These are phyloP conservation scores for Boletus speciosus DNA, from an alignment of 768 basidiomycete genomes.

Conservation along the genomic window DNA sequence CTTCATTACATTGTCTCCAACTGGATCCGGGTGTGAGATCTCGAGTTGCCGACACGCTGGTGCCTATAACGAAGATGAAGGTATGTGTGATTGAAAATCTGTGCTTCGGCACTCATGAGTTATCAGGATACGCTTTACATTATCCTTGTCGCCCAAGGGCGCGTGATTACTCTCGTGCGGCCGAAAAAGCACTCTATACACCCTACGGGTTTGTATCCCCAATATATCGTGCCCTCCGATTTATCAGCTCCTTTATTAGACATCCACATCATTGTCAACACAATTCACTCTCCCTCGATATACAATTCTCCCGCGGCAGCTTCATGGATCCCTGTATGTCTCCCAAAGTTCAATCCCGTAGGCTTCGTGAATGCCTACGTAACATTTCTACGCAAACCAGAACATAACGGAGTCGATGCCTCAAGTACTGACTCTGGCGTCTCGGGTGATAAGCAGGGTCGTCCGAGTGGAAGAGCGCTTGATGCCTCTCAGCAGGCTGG, in stretches of 20 bases:
- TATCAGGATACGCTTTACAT: constrained; percentile 86
- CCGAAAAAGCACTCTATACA: constrained; percentile 95
- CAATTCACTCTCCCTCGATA: constrained; percentile 78
- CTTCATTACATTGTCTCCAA: constrained; percentile 77
- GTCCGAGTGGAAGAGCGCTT: not conserved
- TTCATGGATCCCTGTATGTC: constrained; percentile 92
- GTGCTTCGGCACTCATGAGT: not conserved
- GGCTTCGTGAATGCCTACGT: constrained; percentile 93
- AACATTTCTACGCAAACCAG: constrained; percentile 54
- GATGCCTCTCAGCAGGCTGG: constrained; percentile 5
- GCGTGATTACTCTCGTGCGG: constrained; percentile 81
- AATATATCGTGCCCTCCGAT: not conserved
- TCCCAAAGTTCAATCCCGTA: constrained; percentile 88
- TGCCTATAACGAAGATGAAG: constrained; percentile 79
- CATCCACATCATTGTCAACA: constrained; percentile 90
- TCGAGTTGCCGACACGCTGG: constrained; percentile 74
- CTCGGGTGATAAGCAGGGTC: constrained; percentile 1
- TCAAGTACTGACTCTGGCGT: not conserved
- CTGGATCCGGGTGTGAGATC: constrained; percentile 68
- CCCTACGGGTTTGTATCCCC: constrained; percentile 63
- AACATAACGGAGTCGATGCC: constrained; percentile 11
- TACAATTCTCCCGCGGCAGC: constrained; percentile 75
- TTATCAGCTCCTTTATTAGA: constrained; percentile 39
- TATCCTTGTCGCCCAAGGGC: constrained; percentile 73
- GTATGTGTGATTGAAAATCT: constrained; percentile 33